A percentile compares a stretch with the other conserved stretches of the same genome.
Evolutionary conservation across 2,329 filamentous ascomycete species (phyloP).

Genomic region (Fusarium tupiense): DNA sequence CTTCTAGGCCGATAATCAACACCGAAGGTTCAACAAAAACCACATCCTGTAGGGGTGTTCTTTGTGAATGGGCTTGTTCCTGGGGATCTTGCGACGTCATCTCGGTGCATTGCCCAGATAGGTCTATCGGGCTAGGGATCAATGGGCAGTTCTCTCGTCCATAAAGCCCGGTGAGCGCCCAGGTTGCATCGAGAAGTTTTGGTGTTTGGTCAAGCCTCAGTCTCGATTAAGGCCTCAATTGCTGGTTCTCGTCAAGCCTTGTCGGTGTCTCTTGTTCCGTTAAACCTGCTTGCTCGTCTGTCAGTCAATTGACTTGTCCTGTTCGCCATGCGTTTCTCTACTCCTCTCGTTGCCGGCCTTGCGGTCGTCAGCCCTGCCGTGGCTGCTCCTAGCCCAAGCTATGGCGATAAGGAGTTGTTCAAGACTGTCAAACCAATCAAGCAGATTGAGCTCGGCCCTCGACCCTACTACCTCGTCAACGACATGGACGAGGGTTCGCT

Average conservation of each 20-base stretch:
- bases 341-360: slow-evolving; percentile 45
- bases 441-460: slow-evolving; percentile 68
- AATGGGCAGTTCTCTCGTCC: not conserved
- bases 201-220: slow-evolving; percentile 20
- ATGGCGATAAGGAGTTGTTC: slow-evolving; percentile 27
- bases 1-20: slow-evolving; percentile 30
- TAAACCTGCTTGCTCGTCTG: not conserved
- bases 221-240: slow-evolving; percentile 16
- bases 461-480: slow-evolving; percentile 71
- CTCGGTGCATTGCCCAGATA: slow-evolving; percentile 24
- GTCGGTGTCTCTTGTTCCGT: not conserved
- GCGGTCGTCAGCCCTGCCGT: slow-evolving; percentile 41
- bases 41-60: slow-evolving; percentile 9
- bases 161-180: slow-evolving; percentile 34
- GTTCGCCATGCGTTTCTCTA: slow-evolving; percentile 47
- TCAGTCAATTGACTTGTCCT: slow-evolving; percentile 13
- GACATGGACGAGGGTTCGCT: slow-evolving; percentile 69
- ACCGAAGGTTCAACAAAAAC: slow-evolving; percentile 26
- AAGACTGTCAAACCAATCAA: slow-evolving; percentile 55
- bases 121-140: slow-evolving; percentile 33
- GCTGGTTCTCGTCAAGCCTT: slow-evolving; percentile 2
- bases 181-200: not conserved
- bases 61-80: slow-evolving; percentile 20
- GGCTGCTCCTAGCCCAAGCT: slow-evolving; percentile 41
- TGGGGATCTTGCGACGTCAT: slow-evolving; percentile 24